A percentile compares a stretch with the other conserved stretches of the same genome.
These are phyloP conservation scores for Chaetomiaceae sp. DNA, from an alignment of 2,329 filamentous ascomycete species.

Conservation along the genomic window DNA sequence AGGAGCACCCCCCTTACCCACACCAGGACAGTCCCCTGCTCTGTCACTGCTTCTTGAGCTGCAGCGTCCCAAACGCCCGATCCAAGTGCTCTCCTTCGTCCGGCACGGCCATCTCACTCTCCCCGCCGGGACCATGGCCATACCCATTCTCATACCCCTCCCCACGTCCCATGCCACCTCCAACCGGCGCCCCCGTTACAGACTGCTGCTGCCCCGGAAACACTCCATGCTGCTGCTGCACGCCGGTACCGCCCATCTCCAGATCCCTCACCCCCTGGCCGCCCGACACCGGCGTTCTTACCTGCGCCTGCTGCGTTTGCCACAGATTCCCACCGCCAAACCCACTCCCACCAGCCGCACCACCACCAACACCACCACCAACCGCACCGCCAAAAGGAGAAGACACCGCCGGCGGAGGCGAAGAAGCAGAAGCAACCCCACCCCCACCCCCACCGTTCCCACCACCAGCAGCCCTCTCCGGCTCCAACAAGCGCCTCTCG, in stretches of 20 bases:
- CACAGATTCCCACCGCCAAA: constrained; percentile 31
- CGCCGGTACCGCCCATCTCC: neutral
- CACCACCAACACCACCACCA: constrained; percentile 7
- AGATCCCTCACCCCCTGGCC: constrained; percentile 44
- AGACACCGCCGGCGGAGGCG: no score
- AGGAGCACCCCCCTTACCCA: no score
- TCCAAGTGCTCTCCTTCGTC: constrained; percentile 55
- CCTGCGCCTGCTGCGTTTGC: constrained; percentile 43
- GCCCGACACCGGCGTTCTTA: constrained; percentile 42
- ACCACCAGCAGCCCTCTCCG: constrained; percentile 48
- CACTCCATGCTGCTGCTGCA: neutral
- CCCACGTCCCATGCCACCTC: constrained; percentile 4
- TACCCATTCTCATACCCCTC: constrained; percentile 20
- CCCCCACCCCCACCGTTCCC: no score
- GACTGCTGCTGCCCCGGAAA: constrained; percentile 30
- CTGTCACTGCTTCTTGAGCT: constrained; percentile 2
- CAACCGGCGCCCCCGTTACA: constrained; percentile 27
- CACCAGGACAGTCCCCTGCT: no score
- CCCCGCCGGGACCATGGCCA: constrained; percentile 24
- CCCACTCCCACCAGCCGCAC: constrained; percentile 18
- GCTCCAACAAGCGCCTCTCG: constrained; percentile 63
- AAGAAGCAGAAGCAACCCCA: no score
- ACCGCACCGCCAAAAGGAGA: constrained; percentile 20
- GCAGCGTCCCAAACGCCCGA: constrained; percentile 51
- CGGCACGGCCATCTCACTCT: constrained; percentile 37